Evolutionary conservation across 306 rosid genomes (phyloP).

Genomic region (Quercus gilva): DNA sequence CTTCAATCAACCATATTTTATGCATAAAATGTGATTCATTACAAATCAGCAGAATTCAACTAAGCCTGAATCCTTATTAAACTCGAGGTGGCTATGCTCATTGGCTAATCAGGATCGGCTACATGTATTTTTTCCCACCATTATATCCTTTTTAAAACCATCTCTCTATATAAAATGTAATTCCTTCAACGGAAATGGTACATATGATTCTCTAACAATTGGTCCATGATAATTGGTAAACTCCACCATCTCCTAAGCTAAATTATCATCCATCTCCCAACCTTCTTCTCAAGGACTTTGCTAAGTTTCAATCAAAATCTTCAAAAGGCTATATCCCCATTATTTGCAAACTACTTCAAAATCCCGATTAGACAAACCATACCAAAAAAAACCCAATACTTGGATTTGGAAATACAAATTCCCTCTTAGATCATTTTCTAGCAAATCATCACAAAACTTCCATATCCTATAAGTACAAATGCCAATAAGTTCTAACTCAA

Average conservation of each 20-base stretch:
- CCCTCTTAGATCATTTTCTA: too few relatives aligned
- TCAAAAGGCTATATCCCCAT: background rate
- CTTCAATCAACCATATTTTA: background rate
- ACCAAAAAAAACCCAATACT: background rate
- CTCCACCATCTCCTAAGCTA: constrained; percentile 1
- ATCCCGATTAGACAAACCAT: background rate
- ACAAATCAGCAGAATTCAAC: background rate
- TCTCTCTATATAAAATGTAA: background rate
- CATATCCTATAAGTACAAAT: background rate
- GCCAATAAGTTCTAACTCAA: too few relatives aligned
- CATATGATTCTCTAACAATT: background rate
- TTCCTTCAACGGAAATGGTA: background rate
- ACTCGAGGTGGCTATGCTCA: too few relatives aligned
- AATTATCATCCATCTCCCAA: background rate
- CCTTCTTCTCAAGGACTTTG: background rate
- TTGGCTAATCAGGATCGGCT: too few relatives aligned
- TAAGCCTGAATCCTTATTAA: too few relatives aligned
- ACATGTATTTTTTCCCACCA: too few relatives aligned
- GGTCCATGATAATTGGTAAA: background rate
- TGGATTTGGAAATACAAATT: background rate
- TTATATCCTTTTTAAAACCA: background rate
- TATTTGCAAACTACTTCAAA: background rate
- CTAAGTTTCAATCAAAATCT: background rate
- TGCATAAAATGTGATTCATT: background rate
- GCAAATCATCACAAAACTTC: background rate